Evolutionary conservation across 495 filamentous ascomycete species (phyloP).

Genomic region (Aspergillus bertholletiae): DNA sequence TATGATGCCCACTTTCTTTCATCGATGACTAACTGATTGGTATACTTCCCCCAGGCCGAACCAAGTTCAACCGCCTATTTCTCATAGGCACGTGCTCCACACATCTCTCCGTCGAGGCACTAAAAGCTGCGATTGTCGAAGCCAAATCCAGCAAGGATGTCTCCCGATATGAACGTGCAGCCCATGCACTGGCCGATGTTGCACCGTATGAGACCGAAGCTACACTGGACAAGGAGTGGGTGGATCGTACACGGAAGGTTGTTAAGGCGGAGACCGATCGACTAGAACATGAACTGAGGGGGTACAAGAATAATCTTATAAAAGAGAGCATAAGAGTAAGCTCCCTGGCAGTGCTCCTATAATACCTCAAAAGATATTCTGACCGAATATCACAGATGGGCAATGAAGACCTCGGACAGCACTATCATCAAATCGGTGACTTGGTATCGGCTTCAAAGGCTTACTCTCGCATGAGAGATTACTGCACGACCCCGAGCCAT

Average conservation of each 20-base stretch:
- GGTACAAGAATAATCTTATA: conserved; percentile 95
- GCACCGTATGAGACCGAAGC: conserved; percentile 67
- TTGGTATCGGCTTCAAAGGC: conserved; percentile 59
- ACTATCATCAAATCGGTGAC: conserved; percentile 64
- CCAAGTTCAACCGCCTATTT: conserved; percentile 73
- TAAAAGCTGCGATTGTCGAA: conserved; percentile 72
- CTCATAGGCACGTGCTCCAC: conserved; percentile 77
- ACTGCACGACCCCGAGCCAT: conserved; percentile 66
- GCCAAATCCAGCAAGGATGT: conserved; percentile 77
- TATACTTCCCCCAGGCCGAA: conserved; percentile 50
- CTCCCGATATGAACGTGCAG: conserved; percentile 64
- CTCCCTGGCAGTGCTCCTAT: not conserved
- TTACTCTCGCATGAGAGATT: conserved; percentile 71
- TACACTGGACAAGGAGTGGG: conserved; percentile 64
- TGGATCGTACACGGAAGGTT: conserved; percentile 54
- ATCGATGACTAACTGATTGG: not conserved
- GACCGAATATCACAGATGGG: conserved; percentile 55
- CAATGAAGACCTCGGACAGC: conserved; percentile 69
- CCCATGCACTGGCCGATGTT: conserved; percentile 57
- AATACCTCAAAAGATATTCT: not conserved
- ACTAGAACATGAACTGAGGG: conserved; percentile 77
- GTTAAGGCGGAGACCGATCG: conserved; percentile 66
- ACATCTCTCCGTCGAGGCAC: conserved; percentile 72
- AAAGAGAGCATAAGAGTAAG: conserved; percentile 94
- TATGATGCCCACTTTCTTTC: conserved; percentile 27